Evolutionary conservation across 1,284 basidiomycete species (phyloP).

Genomic region (Termitomyces sp.): DNA sequence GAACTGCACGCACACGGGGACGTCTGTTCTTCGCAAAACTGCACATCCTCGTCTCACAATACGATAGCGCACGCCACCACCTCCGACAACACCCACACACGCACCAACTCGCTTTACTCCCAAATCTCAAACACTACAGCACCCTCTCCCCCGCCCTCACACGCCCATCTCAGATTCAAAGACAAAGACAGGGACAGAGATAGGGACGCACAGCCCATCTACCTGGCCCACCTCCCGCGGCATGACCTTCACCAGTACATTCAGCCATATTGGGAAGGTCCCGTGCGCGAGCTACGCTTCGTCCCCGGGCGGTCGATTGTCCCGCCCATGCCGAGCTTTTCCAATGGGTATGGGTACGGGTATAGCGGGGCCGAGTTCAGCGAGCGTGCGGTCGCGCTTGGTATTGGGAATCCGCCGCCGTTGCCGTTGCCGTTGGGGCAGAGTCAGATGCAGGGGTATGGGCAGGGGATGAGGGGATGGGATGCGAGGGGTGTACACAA

Average conservation of each 20-base stretch:
- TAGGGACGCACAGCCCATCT: not conserved
- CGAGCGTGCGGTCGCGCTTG: constrained; percentile 5
- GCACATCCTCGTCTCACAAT: constrained; percentile 16
- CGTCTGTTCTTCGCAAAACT: not conserved
- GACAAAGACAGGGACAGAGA: not conserved
- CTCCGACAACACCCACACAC: constrained; percentile 2
- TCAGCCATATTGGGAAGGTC: constrained; percentile 62
- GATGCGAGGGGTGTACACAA: constrained; percentile 2
- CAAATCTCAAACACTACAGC: constrained; percentile 1
- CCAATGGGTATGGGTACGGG: constrained; percentile 14
- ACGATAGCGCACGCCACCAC: constrained; percentile 18
- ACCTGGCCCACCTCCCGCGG: constrained; percentile 16
- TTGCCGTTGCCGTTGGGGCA: constrained; percentile 1
- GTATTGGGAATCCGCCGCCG: constrained; percentile 10
- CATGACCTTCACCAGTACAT: constrained; percentile 41
- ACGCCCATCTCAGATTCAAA: not conserved
- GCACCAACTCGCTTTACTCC: constrained; percentile 14
- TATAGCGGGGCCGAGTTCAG: constrained; percentile 2
- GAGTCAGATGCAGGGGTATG: not conserved
- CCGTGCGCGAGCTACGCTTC: constrained; percentile 42
- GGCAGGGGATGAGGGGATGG: not conserved
- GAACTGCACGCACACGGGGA: constrained; percentile 46
- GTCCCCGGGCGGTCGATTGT: constrained; percentile 23
- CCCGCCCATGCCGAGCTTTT: constrained; percentile 10
- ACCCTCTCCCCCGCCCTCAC: not conserved